Percentiles rank a stretch among this genome's conserved stretches.
Conservation (phyloP, 768 basidiomycete genomes). For the Collybia sordida region DNA sequence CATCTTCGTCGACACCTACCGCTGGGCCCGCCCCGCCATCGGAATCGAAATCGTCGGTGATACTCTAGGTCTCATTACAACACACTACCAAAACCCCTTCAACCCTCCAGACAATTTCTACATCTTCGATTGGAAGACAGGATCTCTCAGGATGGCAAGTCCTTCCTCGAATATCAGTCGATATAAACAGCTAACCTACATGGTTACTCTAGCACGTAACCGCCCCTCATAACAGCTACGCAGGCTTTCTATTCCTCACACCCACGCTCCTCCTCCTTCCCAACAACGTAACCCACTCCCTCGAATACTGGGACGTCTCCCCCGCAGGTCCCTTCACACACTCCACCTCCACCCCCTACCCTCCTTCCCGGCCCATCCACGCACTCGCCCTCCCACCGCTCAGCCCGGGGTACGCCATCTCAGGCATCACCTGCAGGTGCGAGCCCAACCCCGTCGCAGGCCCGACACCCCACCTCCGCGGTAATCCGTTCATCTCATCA, state of each 20-base stretch:
- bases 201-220: slow-evolving; percentile 9
- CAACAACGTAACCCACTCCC: slow-evolving; percentile 15
- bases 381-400: not conserved
- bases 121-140: slow-evolving; percentile 44
- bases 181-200: not conserved
- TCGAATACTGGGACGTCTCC: slow-evolving; percentile 24
- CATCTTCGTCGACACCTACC: slow-evolving; percentile 27
- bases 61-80: slow-evolving; percentile 37
- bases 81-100: slow-evolving; percentile 16
- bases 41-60: slow-evolving; percentile 47
- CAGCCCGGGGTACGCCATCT: not conserved
- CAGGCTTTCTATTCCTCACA: slow-evolving; percentile 21
- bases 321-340: not conserved
- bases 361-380: not conserved
- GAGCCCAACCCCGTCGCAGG: slow-evolving; percentile 12
- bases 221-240: slow-evolving; percentile 16
- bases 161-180: not conserved
- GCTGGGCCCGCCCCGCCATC: slow-evolving; percentile 27
- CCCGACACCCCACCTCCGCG: not conserved
- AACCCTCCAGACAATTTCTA: slow-evolving; percentile 30
- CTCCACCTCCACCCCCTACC: slow-evolving; percentile 1
- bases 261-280: slow-evolving; percentile 23
- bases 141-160: slow-evolving; percentile 33
- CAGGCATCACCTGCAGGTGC: slow-evolving; percentile 8
- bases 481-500: slow-evolving; percentile 3